A percentile compares a stretch with the other conserved stretches of the same genome.
phyloP scores from a whole-genome alignment of 345 rosid species.

The Acer negundo region DNA sequence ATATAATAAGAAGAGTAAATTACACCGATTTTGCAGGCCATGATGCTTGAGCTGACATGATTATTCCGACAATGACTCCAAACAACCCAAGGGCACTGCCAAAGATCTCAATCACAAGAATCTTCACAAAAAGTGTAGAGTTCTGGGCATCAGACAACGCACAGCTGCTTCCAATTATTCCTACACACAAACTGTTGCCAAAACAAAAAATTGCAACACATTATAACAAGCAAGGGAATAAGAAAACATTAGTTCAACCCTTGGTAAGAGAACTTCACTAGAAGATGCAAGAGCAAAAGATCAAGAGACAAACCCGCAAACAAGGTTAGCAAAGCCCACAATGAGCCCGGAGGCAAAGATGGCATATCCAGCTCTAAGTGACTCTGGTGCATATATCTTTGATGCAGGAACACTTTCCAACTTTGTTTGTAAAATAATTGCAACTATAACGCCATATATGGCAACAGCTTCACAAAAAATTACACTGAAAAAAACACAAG shows the following conservation, averaged over 20 bases:
- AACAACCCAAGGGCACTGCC: constrained; percentile 99
- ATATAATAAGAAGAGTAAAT: constrained; percentile 13
- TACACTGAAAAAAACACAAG: constrained; percentile 51
- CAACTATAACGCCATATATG: constrained; percentile 96
- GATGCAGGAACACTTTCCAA: constrained; percentile 87
- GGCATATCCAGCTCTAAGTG: constrained; percentile 99
- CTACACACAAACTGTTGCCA: constrained; percentile 79
- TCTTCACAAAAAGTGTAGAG: constrained; percentile 94
- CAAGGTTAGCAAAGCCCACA: constrained; percentile 98
- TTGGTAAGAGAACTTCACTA: neutral
- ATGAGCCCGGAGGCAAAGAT: constrained; percentile 98
- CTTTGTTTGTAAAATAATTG: constrained; percentile 95
- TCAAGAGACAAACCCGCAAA: constrained; percentile 75
- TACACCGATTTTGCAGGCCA: constrained; percentile 74
- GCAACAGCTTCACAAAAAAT: constrained; percentile 99
- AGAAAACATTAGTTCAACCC: neutral
- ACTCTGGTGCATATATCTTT: constrained; percentile 75
- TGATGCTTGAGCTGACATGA: constrained; percentile 98
- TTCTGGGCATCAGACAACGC: constrained; percentile 98
- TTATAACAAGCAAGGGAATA: neutral
- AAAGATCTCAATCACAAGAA: constrained; percentile 96
- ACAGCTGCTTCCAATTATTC: constrained; percentile 98
- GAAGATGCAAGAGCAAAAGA: constrained; percentile 11
- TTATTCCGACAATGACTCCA: constrained; percentile 98
- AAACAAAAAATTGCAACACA: constrained; percentile 12